A percentile compares a stretch with the other conserved stretches of the same genome.
phyloP scores from a whole-genome alignment of 176 grass and related monocot species.

The Melocanna baccifera region DNA sequence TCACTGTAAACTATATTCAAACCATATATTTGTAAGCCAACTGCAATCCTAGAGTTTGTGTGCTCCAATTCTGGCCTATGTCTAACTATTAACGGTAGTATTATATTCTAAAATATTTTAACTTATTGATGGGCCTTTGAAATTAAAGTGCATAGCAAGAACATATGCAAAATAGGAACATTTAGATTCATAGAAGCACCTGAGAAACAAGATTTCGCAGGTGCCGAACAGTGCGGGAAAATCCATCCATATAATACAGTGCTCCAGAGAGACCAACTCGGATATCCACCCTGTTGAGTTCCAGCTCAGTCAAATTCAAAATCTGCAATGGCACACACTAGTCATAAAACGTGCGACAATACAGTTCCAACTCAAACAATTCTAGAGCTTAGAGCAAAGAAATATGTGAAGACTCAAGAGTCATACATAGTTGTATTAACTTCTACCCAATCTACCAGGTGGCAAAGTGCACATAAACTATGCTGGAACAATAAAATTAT shows the following conservation, averaged over 20 bases:
- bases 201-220: constrained; percentile 91
- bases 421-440: not conserved
- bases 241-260: constrained; percentile 95
- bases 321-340: constrained; percentile 57
- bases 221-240: constrained; percentile 80
- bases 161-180: constrained; percentile 4
- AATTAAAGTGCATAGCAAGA: constrained; percentile 4
- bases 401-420: constrained; percentile 18
- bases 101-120: not conserved
- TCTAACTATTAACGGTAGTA: not conserved
- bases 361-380: constrained; percentile 18
- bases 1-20: constrained; percentile 9
- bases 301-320: constrained; percentile 96
- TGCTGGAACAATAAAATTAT: not conserved
- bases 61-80: not conserved
- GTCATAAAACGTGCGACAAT: not conserved
- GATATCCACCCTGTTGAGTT: constrained; percentile 95
- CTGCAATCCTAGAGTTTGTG: not conserved
- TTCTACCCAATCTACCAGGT: constrained; percentile 16
- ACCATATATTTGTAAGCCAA: not conserved
- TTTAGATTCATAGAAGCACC: constrained; percentile 39
- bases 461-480: constrained; percentile 16
- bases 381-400: constrained; percentile 9
- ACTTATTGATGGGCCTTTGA: not conserved
- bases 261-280: constrained; percentile 87